A percentile compares a stretch with the other conserved stretches of the same genome.
phyloP scores from a whole-genome alignment of 2,329 filamentous ascomycete genomes.

The Dothideomycetes sp. region DNA sequence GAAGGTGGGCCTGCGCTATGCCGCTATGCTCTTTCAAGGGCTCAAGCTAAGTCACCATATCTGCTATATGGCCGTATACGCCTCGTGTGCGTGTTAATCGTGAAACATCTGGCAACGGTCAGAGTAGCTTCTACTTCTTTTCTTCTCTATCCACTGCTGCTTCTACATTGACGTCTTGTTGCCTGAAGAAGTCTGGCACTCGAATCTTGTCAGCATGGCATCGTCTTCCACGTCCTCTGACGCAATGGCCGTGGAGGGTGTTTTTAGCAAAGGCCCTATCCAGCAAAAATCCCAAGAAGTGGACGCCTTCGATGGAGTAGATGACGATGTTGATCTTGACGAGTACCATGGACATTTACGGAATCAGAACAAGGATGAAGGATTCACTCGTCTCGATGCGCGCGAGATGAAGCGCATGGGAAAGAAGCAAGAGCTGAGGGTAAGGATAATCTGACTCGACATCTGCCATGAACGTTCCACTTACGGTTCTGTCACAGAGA shows the following conservation, averaged over 20 bases:
- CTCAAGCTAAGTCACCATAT: background rate
- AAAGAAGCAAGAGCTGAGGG: conserved; percentile 36
- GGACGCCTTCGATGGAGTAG: conserved; percentile 3
- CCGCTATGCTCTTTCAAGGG: background rate
- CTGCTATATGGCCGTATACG: no score
- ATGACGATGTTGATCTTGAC: conserved; percentile 3
- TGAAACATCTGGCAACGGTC: no score
- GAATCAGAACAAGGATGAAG: conserved; percentile 4
- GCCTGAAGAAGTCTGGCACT: no score
- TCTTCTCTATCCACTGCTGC: background rate
- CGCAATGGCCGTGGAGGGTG: background rate
- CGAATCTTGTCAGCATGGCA: conserved; percentile 1
- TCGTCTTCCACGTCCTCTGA: background rate
- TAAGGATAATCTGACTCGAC: background rate
- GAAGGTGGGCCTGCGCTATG: background rate
- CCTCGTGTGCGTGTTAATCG: no score
- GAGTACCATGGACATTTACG: conserved; percentile 8
- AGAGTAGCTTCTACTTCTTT: background rate
- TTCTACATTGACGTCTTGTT: background rate
- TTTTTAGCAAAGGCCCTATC: background rate
- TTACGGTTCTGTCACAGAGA: background rate
- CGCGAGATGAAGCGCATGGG: conserved; percentile 37
- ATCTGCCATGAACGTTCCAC: background rate
- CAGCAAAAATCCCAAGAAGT: background rate
- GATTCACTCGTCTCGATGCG: conserved; percentile 6